These are phyloP conservation scores for Cladochytrium replicatum DNA, from an alignment of 192 early-diverging fungal species.

Conservation along the genomic window DNA sequence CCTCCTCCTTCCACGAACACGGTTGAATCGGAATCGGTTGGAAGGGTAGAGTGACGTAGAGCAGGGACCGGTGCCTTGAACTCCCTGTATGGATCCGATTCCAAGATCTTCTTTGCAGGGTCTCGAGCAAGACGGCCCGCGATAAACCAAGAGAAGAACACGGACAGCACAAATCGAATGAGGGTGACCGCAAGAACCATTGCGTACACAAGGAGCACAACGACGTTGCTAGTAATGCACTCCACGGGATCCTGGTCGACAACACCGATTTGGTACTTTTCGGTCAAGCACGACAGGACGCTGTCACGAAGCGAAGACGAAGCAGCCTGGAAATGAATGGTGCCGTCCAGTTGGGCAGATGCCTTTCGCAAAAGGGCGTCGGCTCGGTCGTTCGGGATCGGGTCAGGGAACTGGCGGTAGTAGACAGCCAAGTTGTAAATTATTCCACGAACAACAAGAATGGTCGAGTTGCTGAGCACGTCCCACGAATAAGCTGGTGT, in stretches of 20 bases:
- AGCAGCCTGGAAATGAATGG: too few relatives aligned
- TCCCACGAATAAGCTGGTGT: not conserved
- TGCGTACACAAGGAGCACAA: slow-evolving; percentile 16
- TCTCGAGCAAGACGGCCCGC: slow-evolving; percentile 49
- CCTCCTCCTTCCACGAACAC: too few relatives aligned
- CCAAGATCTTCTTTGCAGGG: slow-evolving; percentile 26
- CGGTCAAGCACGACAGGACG: slow-evolving; percentile 11
- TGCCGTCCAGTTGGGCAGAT: too few relatives aligned
- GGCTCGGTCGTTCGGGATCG: slow-evolving; percentile 8
- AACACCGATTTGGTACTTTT: slow-evolving; percentile 16
- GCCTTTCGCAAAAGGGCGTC: slow-evolving; percentile 50
- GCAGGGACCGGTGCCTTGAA: too few relatives aligned
- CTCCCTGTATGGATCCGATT: too few relatives aligned
- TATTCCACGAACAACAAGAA: not conserved
- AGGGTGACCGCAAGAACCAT: slow-evolving; percentile 24
- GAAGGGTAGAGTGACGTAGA: too few relatives aligned
- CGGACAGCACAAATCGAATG: slow-evolving; percentile 33
- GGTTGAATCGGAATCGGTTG: too few relatives aligned
- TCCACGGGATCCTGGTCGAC: slow-evolving; percentile 17
- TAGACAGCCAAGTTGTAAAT: not conserved
- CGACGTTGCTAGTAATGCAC: slow-evolving; percentile 20
- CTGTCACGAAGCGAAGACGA: too few relatives aligned
- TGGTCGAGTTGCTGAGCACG: not conserved
- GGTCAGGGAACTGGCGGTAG: slow-evolving; percentile 1
- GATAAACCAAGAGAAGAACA: slow-evolving; percentile 37